Evolutionary conservation across 2,329 filamentous ascomycete genomes (phyloP).

Genomic region (Talaromyces marneffei): DNA sequence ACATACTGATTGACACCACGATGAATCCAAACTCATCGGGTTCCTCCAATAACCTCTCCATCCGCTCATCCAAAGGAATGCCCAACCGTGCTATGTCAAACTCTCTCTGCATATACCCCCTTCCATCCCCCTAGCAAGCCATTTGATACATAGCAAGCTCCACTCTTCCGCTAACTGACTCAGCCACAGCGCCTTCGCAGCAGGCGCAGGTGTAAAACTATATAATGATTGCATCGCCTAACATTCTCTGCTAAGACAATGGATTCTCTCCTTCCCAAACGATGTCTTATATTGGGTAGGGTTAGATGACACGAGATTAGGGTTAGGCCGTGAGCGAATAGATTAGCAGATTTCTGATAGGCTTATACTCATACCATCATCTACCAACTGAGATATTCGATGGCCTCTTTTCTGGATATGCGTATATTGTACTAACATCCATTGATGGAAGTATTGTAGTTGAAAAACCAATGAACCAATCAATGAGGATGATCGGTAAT

Average conservation of each 20-base stretch:
- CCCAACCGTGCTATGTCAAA: slow-evolving; percentile 20
- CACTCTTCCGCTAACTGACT: slow-evolving; percentile 30
- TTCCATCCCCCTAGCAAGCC: neutral
- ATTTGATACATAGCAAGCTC: slow-evolving; percentile 22
- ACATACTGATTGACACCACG: slow-evolving; percentile 33
- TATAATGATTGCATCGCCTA: no score
- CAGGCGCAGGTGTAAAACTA: slow-evolving; percentile 37
- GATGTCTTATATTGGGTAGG: no score
- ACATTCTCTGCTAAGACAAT: no score
- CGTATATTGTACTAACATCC: no score
- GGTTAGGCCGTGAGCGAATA: no score
- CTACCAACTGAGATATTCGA: no score
- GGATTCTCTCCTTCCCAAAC: no score
- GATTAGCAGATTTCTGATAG: no score
- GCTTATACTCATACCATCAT: no score
- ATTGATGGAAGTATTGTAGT: neutral
- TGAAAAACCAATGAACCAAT: neutral
- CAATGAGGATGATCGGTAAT: neutral
- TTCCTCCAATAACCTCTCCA: slow-evolving; percentile 40
- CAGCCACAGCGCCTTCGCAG: slow-evolving; percentile 37
- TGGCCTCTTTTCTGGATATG: no score
- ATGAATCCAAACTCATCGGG: slow-evolving; percentile 39
- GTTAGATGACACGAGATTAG: no score
- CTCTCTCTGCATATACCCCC: neutral
- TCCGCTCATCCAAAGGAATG: slow-evolving; percentile 26